A percentile compares a stretch with the other conserved stretches of the same genome.
phyloP scores from a whole-genome alignment of 495 filamentous ascomycete genomes.

The Penicillium paradoxum region DNA sequence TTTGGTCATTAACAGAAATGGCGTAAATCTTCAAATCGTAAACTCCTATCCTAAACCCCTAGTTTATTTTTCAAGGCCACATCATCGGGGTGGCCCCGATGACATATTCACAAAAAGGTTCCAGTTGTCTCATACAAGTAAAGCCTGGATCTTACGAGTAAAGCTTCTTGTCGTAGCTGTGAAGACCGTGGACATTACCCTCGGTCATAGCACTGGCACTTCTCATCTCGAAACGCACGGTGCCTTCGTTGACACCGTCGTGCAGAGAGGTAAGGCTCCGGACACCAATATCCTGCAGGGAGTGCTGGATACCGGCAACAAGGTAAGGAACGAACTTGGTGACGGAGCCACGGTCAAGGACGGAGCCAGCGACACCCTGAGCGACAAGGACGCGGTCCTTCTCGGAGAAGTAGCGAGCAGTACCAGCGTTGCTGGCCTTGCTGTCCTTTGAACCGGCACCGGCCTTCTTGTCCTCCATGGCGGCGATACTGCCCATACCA shows the following conservation, averaged over 20 bases:
- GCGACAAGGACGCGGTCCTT: conserved; percentile 91
- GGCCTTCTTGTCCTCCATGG: conserved; percentile 98
- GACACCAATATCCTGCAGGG: conserved; percentile 89
- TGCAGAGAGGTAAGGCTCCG: conserved; percentile 72
- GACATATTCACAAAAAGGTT: conserved; percentile 24
- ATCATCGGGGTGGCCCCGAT: conserved; percentile 27
- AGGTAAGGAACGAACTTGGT: conserved; percentile 95
- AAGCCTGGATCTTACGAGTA: conserved; percentile 61
- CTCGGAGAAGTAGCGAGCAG: conserved; percentile 97
- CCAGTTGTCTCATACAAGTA: conserved; percentile 12
- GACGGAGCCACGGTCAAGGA: conserved; percentile 71
- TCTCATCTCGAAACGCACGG: conserved; percentile 85
- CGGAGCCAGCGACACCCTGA: conserved; percentile 85
- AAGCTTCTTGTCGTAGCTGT: conserved; percentile 99
- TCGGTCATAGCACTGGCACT: conserved; percentile 92
- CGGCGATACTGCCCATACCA: conserved; percentile 97
- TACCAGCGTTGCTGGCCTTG: conserved; percentile 91
- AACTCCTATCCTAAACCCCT: conserved; percentile 29
- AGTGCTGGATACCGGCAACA: conserved; percentile 91
- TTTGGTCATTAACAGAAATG: conserved; percentile 23
- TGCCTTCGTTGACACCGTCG: conserved; percentile 67
- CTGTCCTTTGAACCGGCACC: conserved; percentile 58
- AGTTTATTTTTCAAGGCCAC: conserved; percentile 35
- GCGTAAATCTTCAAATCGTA: conserved; percentile 29
- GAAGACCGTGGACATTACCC: conserved; percentile 91